Conservation (phyloP, 1,139 yeast species). For the Kluyveromyces sp. region DNA sequence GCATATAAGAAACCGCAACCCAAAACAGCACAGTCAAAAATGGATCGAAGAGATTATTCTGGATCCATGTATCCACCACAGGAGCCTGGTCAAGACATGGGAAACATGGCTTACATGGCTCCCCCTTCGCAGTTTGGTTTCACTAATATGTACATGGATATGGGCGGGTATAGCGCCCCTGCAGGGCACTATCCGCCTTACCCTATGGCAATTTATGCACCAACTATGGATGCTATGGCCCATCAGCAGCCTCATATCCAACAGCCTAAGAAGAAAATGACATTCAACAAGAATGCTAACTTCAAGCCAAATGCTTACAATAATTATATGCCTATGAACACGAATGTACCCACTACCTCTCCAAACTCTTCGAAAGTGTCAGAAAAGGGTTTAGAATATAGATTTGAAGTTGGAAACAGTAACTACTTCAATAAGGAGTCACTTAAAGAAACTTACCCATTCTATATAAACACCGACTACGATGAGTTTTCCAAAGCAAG, state of each 20-base stretch:
- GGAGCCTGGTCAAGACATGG: conserved; percentile 5
- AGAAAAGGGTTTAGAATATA: conserved; percentile 9
- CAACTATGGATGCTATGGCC: conserved; percentile 3
- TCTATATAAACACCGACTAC: conserved; percentile 25
- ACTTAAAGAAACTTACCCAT: conserved; percentile 18
- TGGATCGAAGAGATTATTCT: conserved; percentile 4
- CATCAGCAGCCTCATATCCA: conserved; percentile 4
- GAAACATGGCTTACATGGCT: conserved; percentile 4
- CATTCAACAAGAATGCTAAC: conserved; percentile 5
- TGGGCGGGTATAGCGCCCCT: conserved; percentile 3
- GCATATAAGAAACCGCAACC: no score
- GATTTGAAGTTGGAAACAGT: conserved; percentile 26
- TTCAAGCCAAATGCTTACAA: conserved; percentile 4
- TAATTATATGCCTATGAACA: neutral
- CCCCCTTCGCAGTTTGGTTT: conserved; percentile 5
- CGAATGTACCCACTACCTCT: neutral
- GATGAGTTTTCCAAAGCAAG: conserved; percentile 23
- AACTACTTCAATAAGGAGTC: conserved; percentile 13
- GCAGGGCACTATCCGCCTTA: conserved; percentile 5
- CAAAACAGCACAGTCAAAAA: neutral
- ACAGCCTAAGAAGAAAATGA: conserved; percentile 3
- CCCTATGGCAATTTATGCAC: conserved; percentile 4
- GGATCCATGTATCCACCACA: conserved; percentile 6
- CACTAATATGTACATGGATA: conserved; percentile 5
- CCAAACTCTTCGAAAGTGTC: neutral